These are phyloP conservation scores for Stygiomarasmius scandens DNA, from an alignment of 1,284 basidiomycete species.

Conservation along the genomic window DNA sequence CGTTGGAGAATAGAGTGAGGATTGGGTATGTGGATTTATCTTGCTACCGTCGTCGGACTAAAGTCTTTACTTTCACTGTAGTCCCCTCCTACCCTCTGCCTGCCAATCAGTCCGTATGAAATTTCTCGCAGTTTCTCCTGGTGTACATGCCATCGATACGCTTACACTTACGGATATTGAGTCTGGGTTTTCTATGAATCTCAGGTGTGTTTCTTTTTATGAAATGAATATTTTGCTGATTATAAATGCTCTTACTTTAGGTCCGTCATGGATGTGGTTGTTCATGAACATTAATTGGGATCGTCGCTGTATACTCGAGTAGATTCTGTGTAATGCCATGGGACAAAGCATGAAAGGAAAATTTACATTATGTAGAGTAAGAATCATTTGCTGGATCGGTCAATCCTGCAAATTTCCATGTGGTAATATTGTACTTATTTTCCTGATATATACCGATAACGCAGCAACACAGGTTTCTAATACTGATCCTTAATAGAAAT, in stretches of 20 bases:
- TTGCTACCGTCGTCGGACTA: slow-evolving; percentile 3
- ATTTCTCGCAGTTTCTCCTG: slow-evolving; percentile 79
- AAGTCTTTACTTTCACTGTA: slow-evolving; percentile 27
- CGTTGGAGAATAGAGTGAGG: slow-evolving; percentile 80
- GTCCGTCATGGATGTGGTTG: slow-evolving; percentile 17
- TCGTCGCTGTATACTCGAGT: too few species aligned
- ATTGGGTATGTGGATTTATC: slow-evolving; percentile 62
- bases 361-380: too few species aligned
- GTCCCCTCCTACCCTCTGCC: slow-evolving; percentile 78
- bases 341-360: too few species aligned
- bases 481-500: too few species aligned
- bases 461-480: too few species aligned
- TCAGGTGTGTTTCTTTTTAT: slow-evolving; percentile 50
- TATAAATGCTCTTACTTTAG: slow-evolving; percentile 1
- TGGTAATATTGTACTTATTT: too few species aligned
- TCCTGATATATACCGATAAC: too few species aligned
- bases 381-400: too few species aligned
- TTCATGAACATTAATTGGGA: slow-evolving; percentile 8
- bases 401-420: too few species aligned
- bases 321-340: too few species aligned
- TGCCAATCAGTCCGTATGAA: slow-evolving; percentile 88
- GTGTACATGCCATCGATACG: slow-evolving; percentile 77
- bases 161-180: slow-evolving; percentile 77
- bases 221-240: background rate
- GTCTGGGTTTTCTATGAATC: slow-evolving; percentile 70